Percentiles rank a stretch among this genome's conserved stretches.
Conservation (phyloP, 2,329 filamentous ascomycete species). For the Tolypocladium ophioglossoides region DNA sequence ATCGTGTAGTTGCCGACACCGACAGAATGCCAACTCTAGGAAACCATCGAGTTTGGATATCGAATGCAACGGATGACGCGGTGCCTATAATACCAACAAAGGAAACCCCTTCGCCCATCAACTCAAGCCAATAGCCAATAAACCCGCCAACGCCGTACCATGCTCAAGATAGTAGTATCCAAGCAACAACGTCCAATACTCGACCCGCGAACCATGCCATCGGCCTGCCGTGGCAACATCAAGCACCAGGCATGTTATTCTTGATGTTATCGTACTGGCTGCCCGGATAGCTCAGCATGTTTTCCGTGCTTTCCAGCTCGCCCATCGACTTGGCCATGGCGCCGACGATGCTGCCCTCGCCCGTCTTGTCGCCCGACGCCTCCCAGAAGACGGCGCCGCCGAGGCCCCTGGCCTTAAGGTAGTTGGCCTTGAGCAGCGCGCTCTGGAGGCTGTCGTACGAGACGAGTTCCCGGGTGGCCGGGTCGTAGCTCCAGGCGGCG, state of each 20-base stretch:
- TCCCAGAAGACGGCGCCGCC: slow-evolving; percentile 85
- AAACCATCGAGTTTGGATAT: background rate
- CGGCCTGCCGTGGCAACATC: background rate
- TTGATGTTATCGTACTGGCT: slow-evolving; percentile 50
- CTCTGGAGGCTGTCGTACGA: slow-evolving; percentile 56
- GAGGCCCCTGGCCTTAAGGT: slow-evolving; percentile 47
- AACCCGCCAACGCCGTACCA: background rate
- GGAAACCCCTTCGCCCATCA: background rate
- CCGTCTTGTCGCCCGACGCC: slow-evolving; percentile 52
- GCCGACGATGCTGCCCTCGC: slow-evolving; percentile 45
- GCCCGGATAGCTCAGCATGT: slow-evolving; percentile 43
- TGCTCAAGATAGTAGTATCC: background rate
- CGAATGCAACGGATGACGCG: background rate
- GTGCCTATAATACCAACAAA: background rate
- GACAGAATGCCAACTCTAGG: background rate
- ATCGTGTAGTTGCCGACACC: background rate
- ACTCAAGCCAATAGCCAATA: background rate
- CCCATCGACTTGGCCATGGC: slow-evolving; percentile 37
- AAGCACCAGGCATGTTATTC: slow-evolving; percentile 8
- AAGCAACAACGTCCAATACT: background rate
- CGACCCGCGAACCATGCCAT: background rate
- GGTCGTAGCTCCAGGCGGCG: slow-evolving; percentile 65
- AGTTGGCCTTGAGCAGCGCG: slow-evolving; percentile 50
- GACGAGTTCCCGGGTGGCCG: slow-evolving; percentile 47
- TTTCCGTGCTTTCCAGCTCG: slow-evolving; percentile 26